phyloP scores from a whole-genome alignment of 441 rosid species.

The Adansonia grandidieri region DNA sequence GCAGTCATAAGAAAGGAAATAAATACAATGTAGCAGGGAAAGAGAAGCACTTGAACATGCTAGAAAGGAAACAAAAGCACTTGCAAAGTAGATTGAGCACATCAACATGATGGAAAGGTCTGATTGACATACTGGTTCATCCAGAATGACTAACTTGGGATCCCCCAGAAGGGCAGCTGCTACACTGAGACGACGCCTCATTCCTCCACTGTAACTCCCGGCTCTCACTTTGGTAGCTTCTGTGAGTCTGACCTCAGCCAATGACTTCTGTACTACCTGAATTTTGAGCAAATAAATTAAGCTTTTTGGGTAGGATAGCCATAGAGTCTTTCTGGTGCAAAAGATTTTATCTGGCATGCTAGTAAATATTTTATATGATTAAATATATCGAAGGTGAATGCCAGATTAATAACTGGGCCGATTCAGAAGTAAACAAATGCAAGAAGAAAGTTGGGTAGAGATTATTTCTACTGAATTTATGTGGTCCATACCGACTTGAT shows the following conservation, averaged over 20 bases:
- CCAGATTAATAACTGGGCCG: not conserved
- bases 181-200: conserved; percentile 93
- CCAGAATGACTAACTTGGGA: conserved; percentile 85
- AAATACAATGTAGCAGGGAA: not conserved
- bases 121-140: conserved; percentile 69
- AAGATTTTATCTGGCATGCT: conserved; percentile 15
- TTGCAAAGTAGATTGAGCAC: not conserved
- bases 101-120: not conserved
- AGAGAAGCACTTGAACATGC: not conserved
- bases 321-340: not conserved
- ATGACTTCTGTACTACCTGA: conserved; percentile 68
- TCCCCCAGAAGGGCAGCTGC: conserved; percentile 88
- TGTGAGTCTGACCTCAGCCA: conserved; percentile 72
- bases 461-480: not conserved
- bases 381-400: not conserved
- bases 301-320: not conserved
- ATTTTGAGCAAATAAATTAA: conserved; percentile 20
- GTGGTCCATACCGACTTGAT: conserved; percentile 56
- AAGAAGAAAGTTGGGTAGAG: not conserved
- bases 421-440: conserved; percentile 14
- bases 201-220: conserved; percentile 96
- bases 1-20: conserved; percentile 25
- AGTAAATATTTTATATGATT: not conserved
- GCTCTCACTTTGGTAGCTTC: conserved; percentile 73
- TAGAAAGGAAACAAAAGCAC: not conserved